These are phyloP conservation scores for Parascedosporium putredinis DNA, from an alignment of 2,329 filamentous ascomycete species.

Conservation along the genomic window DNA sequence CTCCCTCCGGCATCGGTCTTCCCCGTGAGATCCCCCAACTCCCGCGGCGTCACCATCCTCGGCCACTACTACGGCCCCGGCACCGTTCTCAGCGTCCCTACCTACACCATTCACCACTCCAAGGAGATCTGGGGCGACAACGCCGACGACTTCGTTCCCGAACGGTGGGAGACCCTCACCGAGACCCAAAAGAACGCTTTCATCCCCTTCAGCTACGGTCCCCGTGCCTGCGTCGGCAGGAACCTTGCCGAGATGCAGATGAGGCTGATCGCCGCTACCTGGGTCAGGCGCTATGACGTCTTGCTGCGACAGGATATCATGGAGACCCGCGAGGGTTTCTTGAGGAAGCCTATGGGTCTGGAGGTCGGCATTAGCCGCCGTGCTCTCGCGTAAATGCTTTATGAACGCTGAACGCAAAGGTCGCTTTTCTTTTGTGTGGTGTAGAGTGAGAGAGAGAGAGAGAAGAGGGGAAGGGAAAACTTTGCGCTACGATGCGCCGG, in stretches of 20 bases:
- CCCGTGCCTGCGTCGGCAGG: constrained; percentile 61
- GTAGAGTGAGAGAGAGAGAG: not conserved
- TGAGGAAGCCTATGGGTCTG: constrained; percentile 66
- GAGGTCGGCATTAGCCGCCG: constrained; percentile 43
- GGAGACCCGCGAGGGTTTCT: constrained; percentile 70
- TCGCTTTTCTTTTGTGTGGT: not conserved
- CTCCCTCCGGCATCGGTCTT: constrained; percentile 75
- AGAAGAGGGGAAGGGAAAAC: not conserved
- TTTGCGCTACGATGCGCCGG: too few relatives aligned
- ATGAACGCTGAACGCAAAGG: not conserved
- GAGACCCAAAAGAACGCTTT: constrained; percentile 62
- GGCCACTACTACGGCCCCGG: constrained; percentile 63
- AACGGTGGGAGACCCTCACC: constrained; percentile 54
- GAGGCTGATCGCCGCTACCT: constrained; percentile 65
- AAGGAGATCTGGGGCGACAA: constrained; percentile 59
- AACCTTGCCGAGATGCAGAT: constrained; percentile 89
- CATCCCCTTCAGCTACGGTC: constrained; percentile 64
- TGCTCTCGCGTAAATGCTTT: not conserved
- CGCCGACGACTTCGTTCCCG: constrained; percentile 55
- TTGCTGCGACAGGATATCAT: constrained; percentile 46
- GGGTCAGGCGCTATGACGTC: constrained; percentile 41
- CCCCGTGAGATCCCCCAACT: constrained; percentile 59
- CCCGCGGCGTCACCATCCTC: constrained; percentile 51
- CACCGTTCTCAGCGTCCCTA: constrained; percentile 67
- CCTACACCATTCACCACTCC: constrained; percentile 74